phyloP scores from a whole-genome alignment of 2,329 filamentous ascomycete species.

The Colletotrichum truncatum region DNA sequence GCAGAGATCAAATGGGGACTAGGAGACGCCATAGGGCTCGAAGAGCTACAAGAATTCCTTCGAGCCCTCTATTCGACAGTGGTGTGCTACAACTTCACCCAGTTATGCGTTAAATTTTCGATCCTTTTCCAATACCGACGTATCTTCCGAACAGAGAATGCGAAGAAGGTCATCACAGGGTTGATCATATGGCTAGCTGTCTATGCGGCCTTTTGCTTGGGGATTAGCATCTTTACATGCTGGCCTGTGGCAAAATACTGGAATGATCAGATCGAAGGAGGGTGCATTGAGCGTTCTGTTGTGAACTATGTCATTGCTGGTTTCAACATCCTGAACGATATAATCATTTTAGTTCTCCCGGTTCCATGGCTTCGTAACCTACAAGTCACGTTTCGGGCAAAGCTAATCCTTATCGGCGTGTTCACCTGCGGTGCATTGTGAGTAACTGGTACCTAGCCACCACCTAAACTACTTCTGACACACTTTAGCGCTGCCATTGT shows the following conservation, averaged over 20 bases:
- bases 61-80: conserved; percentile 35
- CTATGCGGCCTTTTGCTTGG: conserved; percentile 35
- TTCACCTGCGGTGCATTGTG: conserved; percentile 49
- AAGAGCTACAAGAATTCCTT: conserved; percentile 32
- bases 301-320: conserved; percentile 40
- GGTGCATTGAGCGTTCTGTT: conserved; percentile 35
- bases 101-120: conserved; percentile 39
- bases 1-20: conserved; percentile 37
- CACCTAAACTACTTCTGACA: neutral
- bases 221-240: conserved; percentile 37
- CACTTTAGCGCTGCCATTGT: neutral
- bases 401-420: conserved; percentile 49
- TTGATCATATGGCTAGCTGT: conserved; percentile 34
- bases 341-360: conserved; percentile 38
- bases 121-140: conserved; percentile 39
- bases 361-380: conserved; percentile 44
- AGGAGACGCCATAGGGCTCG: conserved; percentile 29
- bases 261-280: conserved; percentile 35
- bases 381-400: conserved; percentile 48
- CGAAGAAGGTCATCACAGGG: conserved; percentile 34
- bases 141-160: conserved; percentile 35
- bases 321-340: conserved; percentile 43
- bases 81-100: conserved; percentile 36
- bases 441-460: too few species aligned
- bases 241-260: conserved; percentile 38